Base-by-base conservation (phyloP, 352 stramenopile genomes). In the Stramenopiles sp. region DNA sequence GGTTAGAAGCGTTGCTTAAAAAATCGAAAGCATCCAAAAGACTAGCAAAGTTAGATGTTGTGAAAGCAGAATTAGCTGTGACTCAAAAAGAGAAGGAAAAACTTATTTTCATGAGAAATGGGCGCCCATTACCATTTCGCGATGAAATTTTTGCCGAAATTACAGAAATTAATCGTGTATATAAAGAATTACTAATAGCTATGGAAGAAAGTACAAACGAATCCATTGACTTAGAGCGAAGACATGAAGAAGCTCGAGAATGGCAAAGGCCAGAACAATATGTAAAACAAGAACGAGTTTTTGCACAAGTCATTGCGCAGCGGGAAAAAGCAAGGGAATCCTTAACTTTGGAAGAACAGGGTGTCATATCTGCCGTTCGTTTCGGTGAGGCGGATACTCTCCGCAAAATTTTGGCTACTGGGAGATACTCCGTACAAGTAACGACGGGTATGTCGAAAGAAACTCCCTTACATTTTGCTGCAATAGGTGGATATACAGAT, bases 111-210 rank as follows among this genome's bases (percentile, higher is more conserved):
- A 69, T 69, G 20, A 20, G 53, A 69, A 69, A 69, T 27, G 53
- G 53, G 53, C 53, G 53, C 20, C 53, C 53, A 27, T 27, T 69
- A 23, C 53, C 53, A 27, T 69, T 69, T 27, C 20, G 53, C 20
- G 53, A 69, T 69, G 27, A 69, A 20, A 69, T 69, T 69, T 69
- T 69, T 69, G 53, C 53, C 53, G 53, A 69, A 69, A 69, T 69
- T 23, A 69, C 53, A 69, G 53, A 69, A 69, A 20, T 69, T 69
- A 69, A 69, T 20, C 20, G 53, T 23, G 53, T 69, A 27, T 69
- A 69, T 27, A 27, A 69, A 20, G 20, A 69, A 69, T 27, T 69
- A 20, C 27, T 69, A 27, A 69, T 69, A 20, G 53, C 53, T 23
- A 69, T 69, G 53, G 27, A 69, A 20, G 53, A 69, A 27, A 69